phyloP scores from a whole-genome alignment of 2,329 filamentous ascomycete species.

The Calonectria fujianensis region DNA sequence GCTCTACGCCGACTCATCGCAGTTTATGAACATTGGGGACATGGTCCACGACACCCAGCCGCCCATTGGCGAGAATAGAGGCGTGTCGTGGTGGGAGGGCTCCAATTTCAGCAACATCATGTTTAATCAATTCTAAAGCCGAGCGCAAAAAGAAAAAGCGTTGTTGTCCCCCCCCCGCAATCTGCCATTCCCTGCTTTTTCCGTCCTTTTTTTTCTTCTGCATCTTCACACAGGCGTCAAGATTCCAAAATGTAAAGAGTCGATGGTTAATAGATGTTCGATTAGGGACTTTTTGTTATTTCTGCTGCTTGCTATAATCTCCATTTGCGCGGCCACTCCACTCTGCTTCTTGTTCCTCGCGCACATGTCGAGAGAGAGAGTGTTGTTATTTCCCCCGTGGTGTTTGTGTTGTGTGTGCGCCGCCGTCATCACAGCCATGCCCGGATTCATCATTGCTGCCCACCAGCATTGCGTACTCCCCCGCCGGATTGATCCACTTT shows the following conservation, averaged over 20 bases:
- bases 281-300: constrained; percentile 11
- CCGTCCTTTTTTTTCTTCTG: background rate
- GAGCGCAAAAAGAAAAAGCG: background rate
- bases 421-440: background rate
- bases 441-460: background rate
- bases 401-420: background rate
- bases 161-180: background rate
- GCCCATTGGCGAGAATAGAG: constrained; percentile 48
- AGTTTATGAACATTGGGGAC: constrained; percentile 62
- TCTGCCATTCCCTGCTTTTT: background rate
- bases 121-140: constrained; percentile 62
- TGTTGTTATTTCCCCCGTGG: background rate
- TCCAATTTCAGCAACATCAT: constrained; percentile 62
- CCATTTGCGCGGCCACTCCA: background rate
- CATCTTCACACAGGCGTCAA: background rate
- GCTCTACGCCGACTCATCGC: constrained; percentile 65
- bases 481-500: background rate
- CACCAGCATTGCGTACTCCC: background rate
- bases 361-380: background rate
- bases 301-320: background rate
- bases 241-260: constrained; percentile 27
- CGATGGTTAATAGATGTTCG: constrained; percentile 21
- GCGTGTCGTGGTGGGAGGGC: constrained; percentile 64
- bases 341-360: background rate
- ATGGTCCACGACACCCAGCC: constrained; percentile 58